These are phyloP conservation scores for Elsinoe arachidis DNA, from an alignment of 2,329 filamentous ascomycete species.

Conservation along the genomic window DNA sequence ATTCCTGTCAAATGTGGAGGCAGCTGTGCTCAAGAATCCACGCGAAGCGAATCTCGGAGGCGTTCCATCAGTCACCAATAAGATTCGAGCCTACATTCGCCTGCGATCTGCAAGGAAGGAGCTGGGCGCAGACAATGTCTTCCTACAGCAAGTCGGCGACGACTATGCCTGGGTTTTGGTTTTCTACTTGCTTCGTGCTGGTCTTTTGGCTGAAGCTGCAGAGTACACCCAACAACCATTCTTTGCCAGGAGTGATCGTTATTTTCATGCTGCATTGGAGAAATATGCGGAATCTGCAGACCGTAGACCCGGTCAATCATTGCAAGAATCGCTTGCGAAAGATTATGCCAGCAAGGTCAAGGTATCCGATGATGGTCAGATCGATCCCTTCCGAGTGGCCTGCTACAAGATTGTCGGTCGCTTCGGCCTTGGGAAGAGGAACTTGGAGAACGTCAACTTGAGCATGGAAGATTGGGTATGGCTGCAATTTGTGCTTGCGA, in stretches of 20 bases:
- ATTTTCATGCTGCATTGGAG: constrained; percentile 79
- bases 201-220: constrained; percentile 74
- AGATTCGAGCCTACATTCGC: constrained; percentile 85
- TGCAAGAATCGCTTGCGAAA: constrained; percentile 80
- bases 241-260: constrained; percentile 84
- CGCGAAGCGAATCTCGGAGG: constrained; percentile 84
- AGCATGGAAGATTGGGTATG: constrained; percentile 59
- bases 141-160: constrained; percentile 67
- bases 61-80: constrained; percentile 77
- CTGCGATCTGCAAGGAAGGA: constrained; percentile 73
- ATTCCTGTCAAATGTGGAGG: constrained; percentile 71
- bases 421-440: constrained; percentile 51
- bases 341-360: constrained; percentile 81
- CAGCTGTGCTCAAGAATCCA: constrained; percentile 70
- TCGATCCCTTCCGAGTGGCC: constrained; percentile 92
- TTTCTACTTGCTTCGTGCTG: constrained; percentile 81
- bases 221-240: constrained; percentile 69
- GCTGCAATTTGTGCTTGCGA: constrained; percentile 55
- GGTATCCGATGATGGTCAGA: constrained; percentile 74
- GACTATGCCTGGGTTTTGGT: constrained; percentile 92
- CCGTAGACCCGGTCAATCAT: constrained; percentile 63
- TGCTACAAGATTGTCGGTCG: constrained; percentile 96
- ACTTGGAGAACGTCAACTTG: constrained; percentile 49
- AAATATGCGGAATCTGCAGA: constrained; percentile 72
- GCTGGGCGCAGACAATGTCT: constrained; percentile 68